Conservation (phyloP, 345 rosid genomes). For the Geranium rotundifolium region DNA sequence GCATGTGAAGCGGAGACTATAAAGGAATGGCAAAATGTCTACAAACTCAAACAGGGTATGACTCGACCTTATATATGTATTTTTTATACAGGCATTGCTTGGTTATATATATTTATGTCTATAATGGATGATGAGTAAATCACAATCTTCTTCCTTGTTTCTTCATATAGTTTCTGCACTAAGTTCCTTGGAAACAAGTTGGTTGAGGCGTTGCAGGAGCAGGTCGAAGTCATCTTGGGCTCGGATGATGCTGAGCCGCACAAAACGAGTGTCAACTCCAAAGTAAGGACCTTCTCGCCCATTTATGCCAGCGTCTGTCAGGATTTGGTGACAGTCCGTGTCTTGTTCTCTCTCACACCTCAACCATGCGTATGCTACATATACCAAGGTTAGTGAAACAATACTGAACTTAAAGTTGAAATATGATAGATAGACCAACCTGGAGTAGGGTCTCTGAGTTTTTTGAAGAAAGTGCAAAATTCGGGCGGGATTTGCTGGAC, state of each 20-base stretch:
- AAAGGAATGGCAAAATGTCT: too few species aligned
- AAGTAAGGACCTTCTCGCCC: slow-evolving; percentile 33
- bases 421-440: background rate
- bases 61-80: too few species aligned
- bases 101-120: too few species aligned
- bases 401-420: too few species aligned
- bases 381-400: too few species aligned
- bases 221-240: slow-evolving; percentile 50
- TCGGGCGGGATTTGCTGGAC: slow-evolving; percentile 25
- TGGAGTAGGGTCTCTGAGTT: slow-evolving; percentile 22
- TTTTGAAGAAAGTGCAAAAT: slow-evolving; percentile 28
- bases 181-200: slow-evolving; percentile 8
- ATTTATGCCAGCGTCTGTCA: slow-evolving; percentile 33
- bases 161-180: too few species aligned
- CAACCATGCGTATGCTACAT: slow-evolving; percentile 60
- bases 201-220: slow-evolving; percentile 19
- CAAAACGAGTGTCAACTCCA: slow-evolving; percentile 23
- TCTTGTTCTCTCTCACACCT: slow-evolving; percentile 52
- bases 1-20: too few species aligned
- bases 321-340: slow-evolving; percentile 29
- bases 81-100: too few species aligned
- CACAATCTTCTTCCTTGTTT: too few species aligned
- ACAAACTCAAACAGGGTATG: too few species aligned
- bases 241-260: slow-evolving; percentile 45
- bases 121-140: too few species aligned